Evolutionary conservation across 169 alveolate genomes (phyloP), one percentile per base, ranked within the genome.

Genomic region (Ichthyophthirius multifiliis): DNA sequence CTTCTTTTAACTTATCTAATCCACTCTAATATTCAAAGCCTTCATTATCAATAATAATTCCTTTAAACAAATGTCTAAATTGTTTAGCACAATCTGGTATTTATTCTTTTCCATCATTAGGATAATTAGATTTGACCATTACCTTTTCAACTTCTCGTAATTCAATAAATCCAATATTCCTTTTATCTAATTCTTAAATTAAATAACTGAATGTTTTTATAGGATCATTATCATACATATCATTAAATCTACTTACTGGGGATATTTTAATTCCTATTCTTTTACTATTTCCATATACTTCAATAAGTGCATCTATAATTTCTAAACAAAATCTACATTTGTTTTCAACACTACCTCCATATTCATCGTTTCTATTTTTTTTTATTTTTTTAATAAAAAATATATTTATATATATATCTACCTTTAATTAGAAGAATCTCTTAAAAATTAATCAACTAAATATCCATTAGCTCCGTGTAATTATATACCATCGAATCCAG

Each of bases 401-500:
- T 65, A 65, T 23, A 43, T n/a, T n/a, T n/a, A n/a, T n/a, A n/a
- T n/a, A n/a, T n/a, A n/a, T n/a, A n/a, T n/a, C n/a, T n/a, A n/a
- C n/a, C n/a, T n/a, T n/a, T n/a, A n/a, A 48, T 81, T 81, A 2
- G 86, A 43, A 31, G 45, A 31, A 13, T 81, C 82, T 81, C 93
- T 89, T 7, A 85, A 76, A 55, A 93, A 93, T 35, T 65, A 32
- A 74, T 83, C 86, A 43, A 81, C 75, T 43, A 93, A 65, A 48
- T 73, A 67, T 10, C 92, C 93, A 65, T 93, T 92, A 31, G 90
- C 94, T 4, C 84, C 92, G 45, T 82, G 94, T 16, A 93, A 30
- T 84, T 93, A 89, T 12, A 93, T 84, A 16, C 95, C 95, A 78
- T 93, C 95, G 65, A 85, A 90, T 20, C 95, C 95, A 10, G 93